These are phyloP conservation scores for Termitomyces sp. DNA, from an alignment of 768 basidiomycete genomes.

Conservation along the genomic window DNA sequence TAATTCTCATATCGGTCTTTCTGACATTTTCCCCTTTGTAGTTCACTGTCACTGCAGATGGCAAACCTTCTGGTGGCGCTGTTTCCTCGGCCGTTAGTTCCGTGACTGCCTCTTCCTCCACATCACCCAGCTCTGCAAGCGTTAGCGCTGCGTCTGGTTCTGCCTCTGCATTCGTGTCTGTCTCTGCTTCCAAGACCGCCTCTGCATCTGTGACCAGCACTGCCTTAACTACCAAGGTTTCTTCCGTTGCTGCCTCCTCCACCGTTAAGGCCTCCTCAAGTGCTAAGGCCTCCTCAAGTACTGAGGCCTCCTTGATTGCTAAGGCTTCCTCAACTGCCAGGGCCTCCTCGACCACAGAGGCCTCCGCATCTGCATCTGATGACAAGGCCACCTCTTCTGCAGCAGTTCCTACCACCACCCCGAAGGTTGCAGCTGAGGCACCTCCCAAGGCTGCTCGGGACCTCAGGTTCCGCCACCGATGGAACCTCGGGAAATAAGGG, in stretches of 20 bases:
- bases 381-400: neutral
- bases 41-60: conserved; percentile 32
- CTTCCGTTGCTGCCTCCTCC: conserved; percentile 1
- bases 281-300: too few species aligned
- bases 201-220: conserved; percentile 12
- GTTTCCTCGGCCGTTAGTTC: conserved; percentile 4
- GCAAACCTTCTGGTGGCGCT: conserved; percentile 21
- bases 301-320: neutral
- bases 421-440: neutral
- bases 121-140: neutral
- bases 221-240: conserved; percentile 7
- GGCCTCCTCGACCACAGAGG: neutral
- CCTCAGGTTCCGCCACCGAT: neutral
- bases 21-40: conserved; percentile 9
- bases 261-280: conserved; percentile 5
- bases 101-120: conserved; percentile 1
- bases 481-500: neutral
- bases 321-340: conserved; percentile 2
- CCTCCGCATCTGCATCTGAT: neutral
- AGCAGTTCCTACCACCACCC: neutral
- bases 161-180: conserved; percentile 8
- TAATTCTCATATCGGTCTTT: neutral
- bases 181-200: conserved; percentile 1
- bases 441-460: neutral
- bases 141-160: conserved; percentile 8